A percentile compares a stretch with the other conserved stretches of the same genome.
phyloP scores from a whole-genome alignment of 176 grass and related monocot species.

The Luzula sylvatica region DNA sequence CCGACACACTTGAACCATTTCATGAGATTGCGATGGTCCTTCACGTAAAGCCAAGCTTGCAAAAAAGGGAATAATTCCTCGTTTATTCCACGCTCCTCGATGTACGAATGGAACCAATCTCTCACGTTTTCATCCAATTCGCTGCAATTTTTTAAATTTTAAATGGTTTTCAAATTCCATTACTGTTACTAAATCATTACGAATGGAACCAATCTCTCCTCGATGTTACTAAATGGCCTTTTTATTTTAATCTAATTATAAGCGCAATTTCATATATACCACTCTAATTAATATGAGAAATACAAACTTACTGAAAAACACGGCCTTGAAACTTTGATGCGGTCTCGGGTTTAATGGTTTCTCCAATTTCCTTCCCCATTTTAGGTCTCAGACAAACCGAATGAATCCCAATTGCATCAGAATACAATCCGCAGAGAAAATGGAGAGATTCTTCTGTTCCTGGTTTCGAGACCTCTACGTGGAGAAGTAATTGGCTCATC shows the following conservation, averaged over 20 bases:
- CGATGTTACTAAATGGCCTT: not conserved
- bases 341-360: slow-evolving; percentile 4
- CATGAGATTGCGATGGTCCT: slow-evolving; percentile 83
- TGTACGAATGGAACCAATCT: slow-evolving; percentile 77
- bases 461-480: slow-evolving; percentile 69
- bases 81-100: slow-evolving; percentile 79
- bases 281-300: not conserved
- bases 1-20: slow-evolving; percentile 84
- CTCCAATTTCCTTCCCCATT: slow-evolving; percentile 11
- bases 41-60: slow-evolving; percentile 97
- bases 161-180: not conserved
- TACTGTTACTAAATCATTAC: not conserved
- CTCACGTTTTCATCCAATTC: slow-evolving; percentile 86
- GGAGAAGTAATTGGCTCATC: slow-evolving; percentile 77
- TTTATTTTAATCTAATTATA: not conserved
- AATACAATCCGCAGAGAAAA: slow-evolving; percentile 86
- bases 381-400: slow-evolving; percentile 79
- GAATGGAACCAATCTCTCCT: not conserved
- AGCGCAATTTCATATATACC: not conserved
- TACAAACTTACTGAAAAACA: slow-evolving; percentile 78
- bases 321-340: slow-evolving; percentile 51
- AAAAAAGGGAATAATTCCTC: slow-evolving; percentile 91
- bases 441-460: slow-evolving; percentile 60
- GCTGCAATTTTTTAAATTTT: slow-evolving; percentile 27
- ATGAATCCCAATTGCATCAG: slow-evolving; percentile 80